Evolutionary conservation across 257 asterid species (phyloP).

Genomic region (Cinchona pubescens): DNA sequence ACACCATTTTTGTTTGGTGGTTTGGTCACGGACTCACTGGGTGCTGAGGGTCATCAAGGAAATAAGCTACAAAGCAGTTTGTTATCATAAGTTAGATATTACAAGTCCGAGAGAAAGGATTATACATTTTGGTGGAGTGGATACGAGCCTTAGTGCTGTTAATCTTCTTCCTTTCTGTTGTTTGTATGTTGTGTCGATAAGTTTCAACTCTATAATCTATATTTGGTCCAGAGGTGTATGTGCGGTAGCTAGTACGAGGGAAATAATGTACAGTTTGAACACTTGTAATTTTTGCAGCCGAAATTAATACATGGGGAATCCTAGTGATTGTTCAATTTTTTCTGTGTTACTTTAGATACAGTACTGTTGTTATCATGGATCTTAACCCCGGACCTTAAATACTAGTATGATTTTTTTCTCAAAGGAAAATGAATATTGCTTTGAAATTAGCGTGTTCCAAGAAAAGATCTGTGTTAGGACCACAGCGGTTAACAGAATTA

Average conservation of each 20-base stretch:
- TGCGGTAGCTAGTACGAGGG: not conserved
- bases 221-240: not conserved
- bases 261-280: conserved; percentile 3
- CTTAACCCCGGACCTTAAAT: too few species aligned
- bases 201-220: not conserved
- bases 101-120: not conserved
- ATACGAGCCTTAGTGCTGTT: not conserved
- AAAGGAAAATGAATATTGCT: too few species aligned
- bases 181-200: not conserved
- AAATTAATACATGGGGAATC: not conserved
- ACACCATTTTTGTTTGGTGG: conserved; percentile 1
- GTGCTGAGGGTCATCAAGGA: conserved; percentile 7
- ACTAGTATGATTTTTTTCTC: too few species aligned
- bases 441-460: too few species aligned
- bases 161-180: not conserved
- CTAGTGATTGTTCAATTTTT: not conserved
- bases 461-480: too few species aligned
- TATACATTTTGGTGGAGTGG: not conserved
- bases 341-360: not conserved
- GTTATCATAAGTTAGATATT: not conserved
- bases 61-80: conserved; percentile 4
- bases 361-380: too few species aligned
- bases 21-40: conserved; percentile 6
- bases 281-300: not conserved
- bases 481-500: too few species aligned